Conservation (phyloP, 2,329 filamentous ascomycete species). For the Colletotrichum tropicicola region DNA sequence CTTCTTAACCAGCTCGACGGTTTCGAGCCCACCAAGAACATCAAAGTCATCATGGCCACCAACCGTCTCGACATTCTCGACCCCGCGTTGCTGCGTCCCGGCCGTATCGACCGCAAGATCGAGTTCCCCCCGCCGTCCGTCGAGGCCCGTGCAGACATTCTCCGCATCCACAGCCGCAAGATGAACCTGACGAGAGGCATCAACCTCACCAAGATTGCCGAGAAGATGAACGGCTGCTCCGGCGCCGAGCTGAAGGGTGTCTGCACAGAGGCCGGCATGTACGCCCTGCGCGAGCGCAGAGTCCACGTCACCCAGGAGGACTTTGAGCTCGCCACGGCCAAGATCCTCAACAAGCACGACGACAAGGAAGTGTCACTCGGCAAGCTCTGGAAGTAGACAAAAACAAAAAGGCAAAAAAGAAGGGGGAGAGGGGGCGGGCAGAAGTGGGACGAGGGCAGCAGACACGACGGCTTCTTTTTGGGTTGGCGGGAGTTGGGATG, state of each 20-base stretch:
- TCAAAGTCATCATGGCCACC: conserved; percentile 99
- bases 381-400: conserved; percentile 72
- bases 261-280: conserved; percentile 99
- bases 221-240: conserved; percentile 99
- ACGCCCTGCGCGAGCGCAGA: conserved; percentile 90
- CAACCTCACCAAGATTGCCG: conserved; percentile 97
- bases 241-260: conserved; percentile 98
- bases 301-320: conserved; percentile 99
- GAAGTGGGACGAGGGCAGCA: conserved; percentile 11
- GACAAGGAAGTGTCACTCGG: conserved; percentile 94
- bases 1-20: conserved; percentile 97
- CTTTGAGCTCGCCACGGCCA: conserved; percentile 97
- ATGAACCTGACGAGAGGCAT: conserved; percentile 99
- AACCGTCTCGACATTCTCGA: conserved; percentile 98
- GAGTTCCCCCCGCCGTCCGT: conserved; percentile 98
- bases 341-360: conserved; percentile 99
- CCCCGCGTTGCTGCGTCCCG: conserved; percentile 92
- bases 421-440: conserved; percentile 1
- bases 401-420: not conserved
- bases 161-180: conserved; percentile 95
- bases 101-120: conserved; percentile 97
- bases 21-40: conserved; percentile 99
- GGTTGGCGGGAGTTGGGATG: conserved; percentile 24
- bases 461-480: conserved; percentile 25
- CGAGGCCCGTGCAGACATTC: conserved; percentile 95